Evolutionary conservation across 257 asterid species (phyloP).

Genomic region (Craterostigma plantagineum): DNA sequence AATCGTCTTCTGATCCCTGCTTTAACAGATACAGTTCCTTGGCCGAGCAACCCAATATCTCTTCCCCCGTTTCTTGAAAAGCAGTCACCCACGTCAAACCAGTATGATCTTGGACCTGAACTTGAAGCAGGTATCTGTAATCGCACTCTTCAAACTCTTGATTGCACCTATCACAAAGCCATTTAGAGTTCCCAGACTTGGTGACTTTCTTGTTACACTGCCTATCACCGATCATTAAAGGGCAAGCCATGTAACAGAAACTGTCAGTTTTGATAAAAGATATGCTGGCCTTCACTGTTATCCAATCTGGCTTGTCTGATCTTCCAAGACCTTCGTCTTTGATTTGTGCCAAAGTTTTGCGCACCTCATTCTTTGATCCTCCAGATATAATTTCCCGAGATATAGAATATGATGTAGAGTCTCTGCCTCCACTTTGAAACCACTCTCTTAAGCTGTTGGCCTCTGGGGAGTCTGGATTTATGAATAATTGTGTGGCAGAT

Average conservation of each 20-base stretch:
- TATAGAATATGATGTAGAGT: conserved; percentile 55
- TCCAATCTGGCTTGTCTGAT: conserved; percentile 89
- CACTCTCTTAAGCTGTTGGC: conserved; percentile 43
- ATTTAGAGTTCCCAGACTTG: conserved; percentile 44
- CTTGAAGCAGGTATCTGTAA: conserved; percentile 80
- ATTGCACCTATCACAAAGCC: conserved; percentile 83
- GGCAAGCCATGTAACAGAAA: conserved; percentile 89
- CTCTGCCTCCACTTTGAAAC: conserved; percentile 72
- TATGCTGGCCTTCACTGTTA: conserved; percentile 64
- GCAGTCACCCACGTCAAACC: conserved; percentile 94
- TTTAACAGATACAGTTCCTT: conserved; percentile 53
- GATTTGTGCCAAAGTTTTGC: conserved; percentile 60
- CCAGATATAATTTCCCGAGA: conserved; percentile 48
- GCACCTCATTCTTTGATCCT: conserved; percentile 49
- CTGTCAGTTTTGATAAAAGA: conserved; percentile 69
- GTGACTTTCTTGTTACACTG: conserved; percentile 81
- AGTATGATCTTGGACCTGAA: conserved; percentile 74
- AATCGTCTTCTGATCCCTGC: conserved; percentile 34
- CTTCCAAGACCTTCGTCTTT: conserved; percentile 90
- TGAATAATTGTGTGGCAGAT: conserved; percentile 73
- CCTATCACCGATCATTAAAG: conserved; percentile 80
- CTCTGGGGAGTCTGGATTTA: conserved; percentile 65
- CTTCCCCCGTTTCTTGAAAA: conserved; percentile 86
- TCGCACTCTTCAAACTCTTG: conserved; percentile 82
- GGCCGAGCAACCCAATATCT: conserved; percentile 73